A percentile compares a stretch with the other conserved stretches of the same genome.
These are phyloP conservation scores for Mucor irregularis DNA, from an alignment of 371 early-diverging fungal species.

Conservation along the genomic window DNA sequence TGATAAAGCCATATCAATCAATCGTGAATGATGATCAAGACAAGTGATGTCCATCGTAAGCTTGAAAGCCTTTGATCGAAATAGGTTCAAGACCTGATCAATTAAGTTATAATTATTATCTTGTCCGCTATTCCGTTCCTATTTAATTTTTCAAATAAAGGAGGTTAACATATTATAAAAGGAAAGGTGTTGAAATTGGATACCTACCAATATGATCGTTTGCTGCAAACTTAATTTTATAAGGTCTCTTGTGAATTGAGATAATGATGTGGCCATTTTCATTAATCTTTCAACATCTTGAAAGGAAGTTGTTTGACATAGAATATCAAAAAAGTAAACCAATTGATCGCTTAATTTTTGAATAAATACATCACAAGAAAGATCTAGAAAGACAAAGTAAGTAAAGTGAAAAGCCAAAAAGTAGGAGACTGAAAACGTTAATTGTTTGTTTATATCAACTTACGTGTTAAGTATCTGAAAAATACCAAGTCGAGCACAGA, in stretches of 20 bases:
- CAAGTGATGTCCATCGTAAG: background rate
- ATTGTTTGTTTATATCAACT: background rate
- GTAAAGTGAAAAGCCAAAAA: background rate
- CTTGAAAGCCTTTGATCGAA: background rate
- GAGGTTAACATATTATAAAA: background rate
- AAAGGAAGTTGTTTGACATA: constrained; percentile 2
- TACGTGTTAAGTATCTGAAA: constrained; percentile 16
- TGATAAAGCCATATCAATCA: constrained; percentile 5
- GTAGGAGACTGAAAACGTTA: background rate
- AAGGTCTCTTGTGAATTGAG: constrained; percentile 14
- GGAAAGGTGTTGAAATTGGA: background rate
- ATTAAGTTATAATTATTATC: background rate
- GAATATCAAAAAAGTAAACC: constrained; percentile 8
- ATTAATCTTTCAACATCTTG: background rate
- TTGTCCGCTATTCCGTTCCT: constrained; percentile 17
- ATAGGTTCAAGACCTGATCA: background rate
- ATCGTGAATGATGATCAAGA: background rate
- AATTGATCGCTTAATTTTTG: constrained; percentile 10
- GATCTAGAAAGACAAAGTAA: constrained; percentile 4
- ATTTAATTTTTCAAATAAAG: background rate
- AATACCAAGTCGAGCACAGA: constrained; percentile 66
- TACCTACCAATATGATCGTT: constrained; percentile 18
- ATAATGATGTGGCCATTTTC: constrained; percentile 4
- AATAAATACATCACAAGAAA: constrained; percentile 11
- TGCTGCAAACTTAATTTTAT: constrained; percentile 18